Conservation (phyloP, 306 rosid species). For the Arachis hypogaea region DNA sequence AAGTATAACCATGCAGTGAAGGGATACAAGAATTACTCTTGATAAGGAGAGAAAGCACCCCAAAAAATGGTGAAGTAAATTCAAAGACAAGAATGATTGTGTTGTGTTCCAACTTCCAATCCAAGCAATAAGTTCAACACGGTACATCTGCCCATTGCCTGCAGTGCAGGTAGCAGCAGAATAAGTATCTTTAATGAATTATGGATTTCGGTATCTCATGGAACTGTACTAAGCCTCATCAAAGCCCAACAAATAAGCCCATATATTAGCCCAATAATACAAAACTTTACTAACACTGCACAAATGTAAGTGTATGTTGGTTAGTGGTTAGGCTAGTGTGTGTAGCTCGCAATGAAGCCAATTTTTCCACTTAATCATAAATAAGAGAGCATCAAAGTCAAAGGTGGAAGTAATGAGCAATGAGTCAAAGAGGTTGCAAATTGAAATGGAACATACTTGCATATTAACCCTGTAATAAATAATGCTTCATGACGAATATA, state of each 20-base stretch:
- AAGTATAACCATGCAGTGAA: not conserved
- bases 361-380: slow-evolving; percentile 16
- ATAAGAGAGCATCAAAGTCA: slow-evolving; percentile 6
- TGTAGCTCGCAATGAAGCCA: not conserved
- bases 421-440: not conserved
- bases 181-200: too few species aligned
- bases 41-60: too few species aligned
- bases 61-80: not conserved
- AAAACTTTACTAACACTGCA: too few species aligned
- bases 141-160: too few species aligned
- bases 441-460: not conserved
- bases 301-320: not conserved
- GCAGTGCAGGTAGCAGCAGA: too few species aligned
- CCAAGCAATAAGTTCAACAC: too few species aligned
- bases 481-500: not conserved
- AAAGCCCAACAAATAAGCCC: not conserved
- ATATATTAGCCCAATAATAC: not conserved
- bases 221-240: not conserved
- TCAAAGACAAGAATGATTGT: not conserved
- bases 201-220: too few species aligned
- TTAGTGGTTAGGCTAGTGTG: not conserved
- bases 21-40: not conserved
- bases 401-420: not conserved
- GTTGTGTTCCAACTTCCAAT: too few species aligned
- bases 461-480: too few species aligned